phyloP scores from a whole-genome alignment of 2,329 filamentous ascomycete species.

The Lojkania enalia region DNA sequence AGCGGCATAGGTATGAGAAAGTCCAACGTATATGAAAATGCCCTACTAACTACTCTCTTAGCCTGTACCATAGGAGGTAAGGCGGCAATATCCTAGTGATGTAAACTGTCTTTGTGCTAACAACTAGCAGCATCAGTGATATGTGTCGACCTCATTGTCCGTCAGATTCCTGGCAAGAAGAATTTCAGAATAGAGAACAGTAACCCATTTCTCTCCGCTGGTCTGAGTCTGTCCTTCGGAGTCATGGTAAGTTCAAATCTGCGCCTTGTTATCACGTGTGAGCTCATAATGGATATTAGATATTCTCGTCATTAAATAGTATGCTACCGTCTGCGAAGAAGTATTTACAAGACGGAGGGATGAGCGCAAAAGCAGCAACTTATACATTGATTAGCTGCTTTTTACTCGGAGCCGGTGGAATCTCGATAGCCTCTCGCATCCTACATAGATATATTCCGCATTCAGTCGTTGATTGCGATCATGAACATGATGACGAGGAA shows the following conservation, averaged over 20 bases:
- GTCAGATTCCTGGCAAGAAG: conserved; percentile 70
- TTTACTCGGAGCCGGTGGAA: conserved; percentile 71
- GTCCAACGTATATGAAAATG: conserved; percentile 4
- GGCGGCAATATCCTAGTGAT: background rate
- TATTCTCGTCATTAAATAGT: conserved; percentile 88
- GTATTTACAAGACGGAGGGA: conserved; percentile 72
- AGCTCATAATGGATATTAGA: conserved; percentile 55
- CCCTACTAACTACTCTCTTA: conserved; percentile 24
- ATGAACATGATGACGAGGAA: conserved; percentile 65
- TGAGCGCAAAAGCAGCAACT: conserved; percentile 67
- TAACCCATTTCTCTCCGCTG: conserved; percentile 82
- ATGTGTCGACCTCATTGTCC: conserved; percentile 79
- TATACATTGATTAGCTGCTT: conserved; percentile 72
- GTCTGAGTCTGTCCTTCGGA: conserved; percentile 89
- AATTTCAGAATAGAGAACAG: conserved; percentile 88
- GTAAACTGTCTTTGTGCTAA: conserved; percentile 11
- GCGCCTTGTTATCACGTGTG: background rate
- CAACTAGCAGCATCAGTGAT: conserved; percentile 75
- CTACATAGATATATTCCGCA: conserved; percentile 76
- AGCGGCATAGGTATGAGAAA: conserved; percentile 70
- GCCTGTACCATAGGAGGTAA: conserved; percentile 46
- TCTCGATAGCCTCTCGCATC: conserved; percentile 71
- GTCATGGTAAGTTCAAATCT: conserved; percentile 72
- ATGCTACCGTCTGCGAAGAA: conserved; percentile 86
- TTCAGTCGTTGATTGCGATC: conserved; percentile 79